Evolutionary conservation across 192 early-diverging fungal species (phyloP), one percentile per base, ranked within the genome.

Genomic region (Backusella macrospora): DNA sequence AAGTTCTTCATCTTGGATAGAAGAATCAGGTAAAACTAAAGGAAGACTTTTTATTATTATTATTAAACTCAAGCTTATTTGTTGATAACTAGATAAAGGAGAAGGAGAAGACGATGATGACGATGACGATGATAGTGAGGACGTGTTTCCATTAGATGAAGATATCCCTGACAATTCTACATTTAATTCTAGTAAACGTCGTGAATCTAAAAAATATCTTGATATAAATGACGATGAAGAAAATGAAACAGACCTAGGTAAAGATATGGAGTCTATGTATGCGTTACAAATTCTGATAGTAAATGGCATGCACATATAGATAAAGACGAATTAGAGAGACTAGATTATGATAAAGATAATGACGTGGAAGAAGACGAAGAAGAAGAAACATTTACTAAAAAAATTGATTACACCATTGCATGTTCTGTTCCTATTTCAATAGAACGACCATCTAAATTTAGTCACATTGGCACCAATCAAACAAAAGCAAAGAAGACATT

Each of bases 131-230:
- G 62, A 8, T 39, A 64, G 37, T 38, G 62, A 64, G 15, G 62
- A 64, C 5, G 34, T 64, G 15, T 64, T 64, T 64, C 29, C 37
- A 16, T 38, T 64, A 26, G 66, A 68, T 45, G 66, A 68, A 34
- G 66, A 68, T 46, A 64, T 64, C 21, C 21, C 52, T 9, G 52
- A 55, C 5, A 55, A 21, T 23, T 23, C 18, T 23, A 55, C 52
- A 55, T 55, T 55, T 55, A 23, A 55, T 23, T 23, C 18, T 55
- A 55, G n/a, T 55, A 55, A 55, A 26, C 52, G 52, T 21, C 52
- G 52, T 55, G 52, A 23, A 55, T 55, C 52, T 12, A 55, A 55
- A 23, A 55, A 55, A 23, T 55, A 55, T 3, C 21, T 55, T 55
- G 52, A 23, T 21, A 21, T 55, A 23, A 23, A 55, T 10, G 18